Evolutionary conservation across 2,329 filamentous ascomycete genomes (phyloP).

Genomic region (Neonectria coccinea): DNA sequence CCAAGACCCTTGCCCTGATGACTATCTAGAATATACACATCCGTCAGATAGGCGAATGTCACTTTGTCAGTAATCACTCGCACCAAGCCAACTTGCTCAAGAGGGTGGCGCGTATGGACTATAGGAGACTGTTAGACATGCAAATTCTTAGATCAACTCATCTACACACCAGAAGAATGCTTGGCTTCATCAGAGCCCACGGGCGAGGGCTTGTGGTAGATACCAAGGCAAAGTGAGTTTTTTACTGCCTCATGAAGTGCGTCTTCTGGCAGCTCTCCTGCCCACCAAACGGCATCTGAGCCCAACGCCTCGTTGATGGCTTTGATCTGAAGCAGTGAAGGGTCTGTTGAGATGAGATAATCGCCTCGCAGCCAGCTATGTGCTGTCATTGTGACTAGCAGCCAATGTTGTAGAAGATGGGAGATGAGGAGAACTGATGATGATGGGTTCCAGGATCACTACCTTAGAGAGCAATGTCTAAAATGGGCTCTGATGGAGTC

Average conservation of each 20-base stretch:
- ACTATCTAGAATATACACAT: constrained; percentile 1
- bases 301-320: not conserved
- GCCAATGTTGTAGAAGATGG: not conserved
- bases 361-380: not conserved
- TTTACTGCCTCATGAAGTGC: not conserved
- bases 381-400: constrained; percentile 2
- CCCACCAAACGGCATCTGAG: not conserved
- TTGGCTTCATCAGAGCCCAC: not conserved
- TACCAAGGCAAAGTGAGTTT: not conserved
- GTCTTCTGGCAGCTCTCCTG: not conserved
- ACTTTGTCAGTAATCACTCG: constrained; percentile 1
- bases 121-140: not conserved
- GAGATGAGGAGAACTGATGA: not conserved
- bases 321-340: constrained; percentile 1
- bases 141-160: not conserved
- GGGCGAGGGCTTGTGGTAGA: not conserved
- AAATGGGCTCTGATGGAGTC: not conserved
- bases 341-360: constrained; percentile 1
- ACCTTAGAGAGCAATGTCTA: not conserved
- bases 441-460: not conserved
- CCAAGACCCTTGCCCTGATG: constrained; percentile 1
- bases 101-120: not conserved
- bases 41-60: constrained; percentile 2
- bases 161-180: not conserved
- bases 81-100: not conserved